Evolutionary conservation across 306 rosid species (phyloP).

Genomic region (Cucurbita maxima): DNA sequence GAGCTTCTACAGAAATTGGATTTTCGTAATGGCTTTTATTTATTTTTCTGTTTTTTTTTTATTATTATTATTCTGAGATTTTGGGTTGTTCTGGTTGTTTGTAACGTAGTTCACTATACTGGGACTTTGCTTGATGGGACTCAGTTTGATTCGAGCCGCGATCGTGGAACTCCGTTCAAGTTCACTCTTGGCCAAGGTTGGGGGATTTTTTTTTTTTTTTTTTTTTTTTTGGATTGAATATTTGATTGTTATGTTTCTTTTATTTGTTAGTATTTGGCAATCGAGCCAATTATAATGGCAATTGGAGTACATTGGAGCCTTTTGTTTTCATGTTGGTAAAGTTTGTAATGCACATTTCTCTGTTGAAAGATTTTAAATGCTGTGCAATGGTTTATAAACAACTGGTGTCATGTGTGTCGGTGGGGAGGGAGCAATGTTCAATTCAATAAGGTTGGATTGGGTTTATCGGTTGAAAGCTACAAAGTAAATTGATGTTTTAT

Average conservation of each 20-base stretch:
- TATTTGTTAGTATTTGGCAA: neutral
- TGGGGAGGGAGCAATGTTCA: neutral
- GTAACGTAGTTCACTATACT: slow-evolving; percentile 62
- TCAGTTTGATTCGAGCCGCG: slow-evolving; percentile 86
- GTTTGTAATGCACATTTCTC: neutral
- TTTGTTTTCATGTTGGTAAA: neutral
- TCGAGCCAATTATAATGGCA: neutral
- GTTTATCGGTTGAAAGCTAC: neutral
- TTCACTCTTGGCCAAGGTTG: slow-evolving; percentile 96
- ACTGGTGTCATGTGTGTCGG: neutral
- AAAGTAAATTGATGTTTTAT: neutral
- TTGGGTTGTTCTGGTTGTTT: neutral
- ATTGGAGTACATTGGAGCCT: neutral
- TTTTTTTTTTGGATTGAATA: neutral
- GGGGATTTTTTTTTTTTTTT: neutral
- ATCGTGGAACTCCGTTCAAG: slow-evolving; percentile 50
- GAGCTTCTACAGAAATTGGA: neutral
- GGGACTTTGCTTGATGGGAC: slow-evolving; percentile 91
- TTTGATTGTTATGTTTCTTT: neutral
- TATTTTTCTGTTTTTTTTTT: neutral
- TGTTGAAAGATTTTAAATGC: neutral
- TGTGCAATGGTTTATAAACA: neutral
- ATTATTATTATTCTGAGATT: neutral
- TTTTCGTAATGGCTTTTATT: neutral
- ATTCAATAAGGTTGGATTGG: neutral